These are phyloP conservation scores for Amanita phalloides DNA, from an alignment of 768 basidiomycete species.

Conservation along the genomic window DNA sequence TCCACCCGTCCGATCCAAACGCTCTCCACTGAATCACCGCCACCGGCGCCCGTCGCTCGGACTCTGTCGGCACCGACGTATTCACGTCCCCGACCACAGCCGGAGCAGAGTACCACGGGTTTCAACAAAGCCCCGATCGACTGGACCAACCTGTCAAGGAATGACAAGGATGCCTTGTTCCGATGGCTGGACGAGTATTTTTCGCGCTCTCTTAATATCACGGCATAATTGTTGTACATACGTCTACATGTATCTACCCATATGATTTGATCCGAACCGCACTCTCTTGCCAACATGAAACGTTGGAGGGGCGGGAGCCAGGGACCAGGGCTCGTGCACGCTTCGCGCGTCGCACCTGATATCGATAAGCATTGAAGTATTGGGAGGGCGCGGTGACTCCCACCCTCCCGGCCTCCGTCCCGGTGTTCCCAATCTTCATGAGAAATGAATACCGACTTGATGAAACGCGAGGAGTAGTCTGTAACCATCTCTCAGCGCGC, in stretches of 20 bases:
- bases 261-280: background rate
- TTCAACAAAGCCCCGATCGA: conserved; percentile 29
- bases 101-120: conserved; percentile 3
- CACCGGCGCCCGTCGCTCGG: conserved; percentile 4
- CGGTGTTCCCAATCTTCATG: conserved; percentile 21
- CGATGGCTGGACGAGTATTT: conserved; percentile 80
- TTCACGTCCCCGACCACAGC: background rate
- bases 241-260: background rate
- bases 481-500: background rate
- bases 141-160: conserved; percentile 55
- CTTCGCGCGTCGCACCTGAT: background rate
- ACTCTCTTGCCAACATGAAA: background rate
- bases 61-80: background rate
- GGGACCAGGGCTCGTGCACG: background rate
- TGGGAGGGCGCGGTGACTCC: background rate
- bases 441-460: conserved; percentile 65
- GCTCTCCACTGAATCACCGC: conserved; percentile 1
- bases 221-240: no score
- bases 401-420: background rate
- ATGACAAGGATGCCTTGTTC: conserved; percentile 69
- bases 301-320: background rate
- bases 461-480: conserved; percentile 69
- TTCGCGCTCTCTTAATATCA: conserved; percentile 27
- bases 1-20: conserved; percentile 20
- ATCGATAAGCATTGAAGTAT: background rate